Base-by-base conservation (phyloP, 768 basidiomycete genomes). In the Leccinum olivaceopallidum region DNA sequence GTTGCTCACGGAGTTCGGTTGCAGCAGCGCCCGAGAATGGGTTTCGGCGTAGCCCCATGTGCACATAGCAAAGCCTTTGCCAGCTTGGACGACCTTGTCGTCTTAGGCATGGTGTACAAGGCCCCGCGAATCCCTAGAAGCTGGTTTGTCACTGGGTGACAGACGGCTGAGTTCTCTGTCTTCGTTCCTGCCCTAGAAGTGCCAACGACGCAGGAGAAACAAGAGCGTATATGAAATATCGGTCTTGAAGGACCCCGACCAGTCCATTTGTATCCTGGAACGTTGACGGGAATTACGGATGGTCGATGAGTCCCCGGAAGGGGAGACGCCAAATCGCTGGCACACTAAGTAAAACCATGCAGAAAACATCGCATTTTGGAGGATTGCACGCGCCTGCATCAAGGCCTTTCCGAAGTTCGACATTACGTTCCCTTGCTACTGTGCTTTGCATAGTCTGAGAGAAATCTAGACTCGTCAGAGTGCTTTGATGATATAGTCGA, bases 361-460 rank as follows among this genome's bases (percentile, higher is more conserved):
- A 90, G 87, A 66, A 88, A 89, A 78, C 89, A 86, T 69, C 84
- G 84, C 6, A 74, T 86, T 44, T 73, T 92, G 32, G 89, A 89
- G 61, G 90, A 92, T 68, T 89, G 87, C 64, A 73, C 85, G 26
- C 84, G 90, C 24, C 73, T 92, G 24, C 82, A 69, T 90, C 28
- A 76, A 83, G 53, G 69, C 76, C 0, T 73, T 90, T 20, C 85
- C 86, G 1, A 74, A 1, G 77, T 80, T 52, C 82, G 83, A n/a
- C 82, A 84, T 71, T 91, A 85, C 63, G 68, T 81, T n/a, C 88
- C 90, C 14, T 83, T 85, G 2, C 70, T 92, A 2, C 58, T 91
- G 18, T 73, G 87, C 4, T 73, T 92, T 53, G 79, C 77, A 22
- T 92, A 89, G 89, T 72, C 77, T 4, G 82, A 81, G 44, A 76